Evolutionary conservation across 257 asterid genomes (phyloP).

Genomic region (Echites panduratus): DNA sequence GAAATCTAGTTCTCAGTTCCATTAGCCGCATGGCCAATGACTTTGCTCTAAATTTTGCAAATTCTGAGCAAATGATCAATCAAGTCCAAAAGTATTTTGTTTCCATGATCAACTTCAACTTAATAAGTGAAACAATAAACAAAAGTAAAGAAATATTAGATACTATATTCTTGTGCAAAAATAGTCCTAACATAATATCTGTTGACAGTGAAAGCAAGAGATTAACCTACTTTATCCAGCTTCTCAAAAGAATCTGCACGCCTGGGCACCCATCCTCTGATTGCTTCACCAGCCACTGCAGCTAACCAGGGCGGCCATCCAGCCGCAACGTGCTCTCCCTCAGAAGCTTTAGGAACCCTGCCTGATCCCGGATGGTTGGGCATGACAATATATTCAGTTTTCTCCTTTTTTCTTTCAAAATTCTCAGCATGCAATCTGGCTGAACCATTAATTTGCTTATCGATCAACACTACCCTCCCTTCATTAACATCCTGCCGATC

Average conservation of each 20-base stretch:
- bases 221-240: conserved; percentile 68
- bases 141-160: neutral
- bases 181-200: neutral
- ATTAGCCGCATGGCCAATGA: neutral
- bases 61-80: neutral
- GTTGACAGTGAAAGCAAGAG: conserved; percentile 12
- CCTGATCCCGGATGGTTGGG: conserved; percentile 51
- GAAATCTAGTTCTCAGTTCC: neutral
- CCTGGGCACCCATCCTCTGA: conserved; percentile 91
- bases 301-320: conserved; percentile 99
- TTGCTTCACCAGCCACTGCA: conserved; percentile 93
- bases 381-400: conserved; percentile 39
- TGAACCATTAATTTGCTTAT: conserved; percentile 66
- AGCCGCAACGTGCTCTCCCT: conserved; percentile 84
- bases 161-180: neutral
- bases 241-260: conserved; percentile 87
- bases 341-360: conserved; percentile 46
- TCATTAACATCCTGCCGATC: conserved; percentile 54
- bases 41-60: neutral
- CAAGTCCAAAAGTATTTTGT: neutral
- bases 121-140: conserved; percentile 4
- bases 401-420: conserved; percentile 68
- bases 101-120: neutral
- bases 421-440: conserved; percentile 43
- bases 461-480: conserved; percentile 50